A percentile compares a stretch with the other conserved stretches of the same genome.
These are phyloP conservation scores for Paraphoma sp. DNA, from an alignment of 2,329 filamentous ascomycete genomes.

Conservation along the genomic window DNA sequence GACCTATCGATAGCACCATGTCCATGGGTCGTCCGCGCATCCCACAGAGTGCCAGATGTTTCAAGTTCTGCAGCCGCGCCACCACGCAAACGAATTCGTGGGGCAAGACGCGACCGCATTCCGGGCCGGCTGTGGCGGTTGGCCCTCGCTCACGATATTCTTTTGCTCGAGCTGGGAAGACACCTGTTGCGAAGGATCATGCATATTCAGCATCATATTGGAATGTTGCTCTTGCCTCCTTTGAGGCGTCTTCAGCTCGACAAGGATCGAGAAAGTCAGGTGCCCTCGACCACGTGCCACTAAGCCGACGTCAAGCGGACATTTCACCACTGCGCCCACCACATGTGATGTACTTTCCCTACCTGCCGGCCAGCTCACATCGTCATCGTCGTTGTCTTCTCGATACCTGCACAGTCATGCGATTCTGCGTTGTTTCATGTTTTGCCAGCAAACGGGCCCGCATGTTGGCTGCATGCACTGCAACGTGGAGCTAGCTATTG, in stretches of 20 bases:
- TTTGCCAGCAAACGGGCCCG: slow-evolving; percentile 20
- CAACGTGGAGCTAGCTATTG: slow-evolving; percentile 30
- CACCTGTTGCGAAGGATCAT: slow-evolving; percentile 10
- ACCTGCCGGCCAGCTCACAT: slow-evolving; percentile 10
- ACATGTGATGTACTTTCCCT: neutral
- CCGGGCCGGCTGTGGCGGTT: slow-evolving; percentile 37
- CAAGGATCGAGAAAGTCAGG: slow-evolving; percentile 29
- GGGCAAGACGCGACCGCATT: slow-evolving; percentile 26
- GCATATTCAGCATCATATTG: slow-evolving; percentile 35
- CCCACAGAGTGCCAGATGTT: slow-evolving; percentile 36
- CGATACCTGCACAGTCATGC: slow-evolving; percentile 20
- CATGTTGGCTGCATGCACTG: slow-evolving; percentile 32
- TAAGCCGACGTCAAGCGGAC: slow-evolving; percentile 29
- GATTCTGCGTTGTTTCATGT: slow-evolving; percentile 34
- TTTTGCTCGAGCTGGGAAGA: slow-evolving; percentile 18
- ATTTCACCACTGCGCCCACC: neutral
- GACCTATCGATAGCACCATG: slow-evolving; percentile 40
- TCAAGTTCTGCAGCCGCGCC: slow-evolving; percentile 45
- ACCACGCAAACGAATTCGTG: slow-evolving; percentile 31
- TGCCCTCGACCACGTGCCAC: slow-evolving; percentile 13
- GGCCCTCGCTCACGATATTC: slow-evolving; percentile 18
- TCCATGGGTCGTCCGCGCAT: slow-evolving; percentile 3
- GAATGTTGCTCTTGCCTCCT: slow-evolving; percentile 1
- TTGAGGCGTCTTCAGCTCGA: slow-evolving; percentile 38
- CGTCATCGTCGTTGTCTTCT: slow-evolving; percentile 18